These are phyloP conservation scores for Sphaerulina musiva DNA, from an alignment of 2,329 filamentous ascomycete genomes.

Conservation along the genomic window DNA sequence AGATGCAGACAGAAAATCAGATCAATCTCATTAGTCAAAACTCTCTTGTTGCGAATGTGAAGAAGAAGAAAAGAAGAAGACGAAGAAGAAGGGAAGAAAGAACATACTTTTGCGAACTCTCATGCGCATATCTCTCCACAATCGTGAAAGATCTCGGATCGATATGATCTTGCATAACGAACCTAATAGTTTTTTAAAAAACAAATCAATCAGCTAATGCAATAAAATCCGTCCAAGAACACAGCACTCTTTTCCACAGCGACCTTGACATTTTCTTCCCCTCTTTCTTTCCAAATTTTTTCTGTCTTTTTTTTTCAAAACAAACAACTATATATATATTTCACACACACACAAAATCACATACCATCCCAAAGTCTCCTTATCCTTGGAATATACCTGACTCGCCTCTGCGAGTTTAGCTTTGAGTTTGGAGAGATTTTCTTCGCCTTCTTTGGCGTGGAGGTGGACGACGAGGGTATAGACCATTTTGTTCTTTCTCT, in stretches of 20 bases:
- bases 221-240: too few species aligned
- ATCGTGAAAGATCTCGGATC: slow-evolving; percentile 67
- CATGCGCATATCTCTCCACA: slow-evolving; percentile 65
- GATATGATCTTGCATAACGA: slow-evolving; percentile 68
- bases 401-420: slow-evolving; percentile 71
- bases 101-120: slow-evolving; percentile 45
- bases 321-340: background rate
- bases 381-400: slow-evolving; percentile 63
- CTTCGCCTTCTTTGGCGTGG: slow-evolving; percentile 60
- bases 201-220: background rate
- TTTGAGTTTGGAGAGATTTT: slow-evolving; percentile 59
- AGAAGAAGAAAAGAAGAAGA: too few species aligned
- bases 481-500: slow-evolving; percentile 20
- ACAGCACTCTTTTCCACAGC: too few species aligned
- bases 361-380: slow-evolving; percentile 50
- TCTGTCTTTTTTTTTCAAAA: background rate
- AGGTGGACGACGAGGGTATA: slow-evolving; percentile 65
- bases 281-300: too few species aligned
- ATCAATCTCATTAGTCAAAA: too few species aligned
- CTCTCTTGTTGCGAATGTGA: slow-evolving; percentile 16
- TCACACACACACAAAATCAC: background rate
- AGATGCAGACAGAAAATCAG: too few species aligned
- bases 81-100: too few species aligned
- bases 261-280: too few species aligned
- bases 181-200: slow-evolving; percentile 43